Percentiles rank a stretch among this genome's conserved stretches.
Conservation (phyloP, 441 rosid genomes). For the Adansonia madagascariensis region DNA sequence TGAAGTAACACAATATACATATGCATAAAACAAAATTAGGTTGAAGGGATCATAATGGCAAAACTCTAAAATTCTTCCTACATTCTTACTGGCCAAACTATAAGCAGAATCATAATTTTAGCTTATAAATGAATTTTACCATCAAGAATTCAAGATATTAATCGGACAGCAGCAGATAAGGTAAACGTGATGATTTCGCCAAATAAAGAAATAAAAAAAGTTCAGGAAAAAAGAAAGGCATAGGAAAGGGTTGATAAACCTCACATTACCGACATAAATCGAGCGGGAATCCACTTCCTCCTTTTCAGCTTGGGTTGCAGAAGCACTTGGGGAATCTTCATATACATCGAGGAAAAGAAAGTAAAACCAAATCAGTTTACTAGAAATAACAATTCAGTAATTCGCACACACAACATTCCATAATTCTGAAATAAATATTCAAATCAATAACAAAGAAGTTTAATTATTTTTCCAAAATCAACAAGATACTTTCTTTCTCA, state of each 20-base stretch:
- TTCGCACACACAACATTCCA: background rate
- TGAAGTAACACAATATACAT: background rate
- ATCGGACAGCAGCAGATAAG: background rate
- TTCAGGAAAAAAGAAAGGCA: background rate
- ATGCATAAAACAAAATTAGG: background rate
- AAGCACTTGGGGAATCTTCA: slow-evolving; percentile 62
- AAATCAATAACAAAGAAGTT: background rate
- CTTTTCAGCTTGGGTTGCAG: slow-evolving; percentile 65
- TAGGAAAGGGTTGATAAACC: slow-evolving; percentile 37
- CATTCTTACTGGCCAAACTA: no score
- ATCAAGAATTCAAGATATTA: background rate
- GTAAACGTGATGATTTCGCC: background rate
- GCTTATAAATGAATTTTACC: background rate
- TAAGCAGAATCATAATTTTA: slow-evolving; percentile 7
- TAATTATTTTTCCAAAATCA: background rate
- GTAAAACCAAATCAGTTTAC: slow-evolving; percentile 24
- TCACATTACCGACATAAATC: slow-evolving; percentile 82
- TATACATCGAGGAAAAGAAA: slow-evolving; percentile 16
- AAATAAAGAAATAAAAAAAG: background rate
- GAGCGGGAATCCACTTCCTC: slow-evolving; percentile 82
- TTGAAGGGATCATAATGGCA: background rate
- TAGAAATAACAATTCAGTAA: background rate
- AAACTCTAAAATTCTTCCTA: background rate
- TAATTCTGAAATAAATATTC: background rate
- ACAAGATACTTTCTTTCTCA: background rate